These are phyloP conservation scores for apple (Malus domestica) DNA, from an alignment of 306 rosid genomes.

Conservation along the genomic window ASM211411v1 NC_041797.1:14688501-14689000, in stretches of 20 bases:
- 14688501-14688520: not conserved
- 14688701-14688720: constrained; percentile 77
- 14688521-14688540: not conserved
- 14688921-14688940: not conserved
- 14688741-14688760: constrained; percentile 79
- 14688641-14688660: constrained; percentile 99
- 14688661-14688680: constrained; percentile 93
- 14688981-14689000: constrained; percentile 96
- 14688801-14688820: constrained; percentile 77
- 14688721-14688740: constrained; percentile 86
- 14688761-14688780: constrained; percentile 78
- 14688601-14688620: constrained; percentile 80
- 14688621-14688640: constrained; percentile 88
- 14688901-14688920: not conserved
- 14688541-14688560: not conserved
- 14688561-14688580: constrained; percentile 70
- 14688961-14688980: constrained; percentile 65
- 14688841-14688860: constrained; percentile 42
- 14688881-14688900: not conserved
- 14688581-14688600: constrained; percentile 97
- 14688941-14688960: constrained; percentile 1
- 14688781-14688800: constrained; percentile 96
- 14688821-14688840: constrained; percentile 73
- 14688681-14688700: constrained; percentile 80
- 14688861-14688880: not conserved